Percentiles rank a stretch among this genome's conserved stretches.
phyloP scores from a whole-genome alignment of 192 early-diverging fungal species.

The Entophlyctis luteolus region DNA sequence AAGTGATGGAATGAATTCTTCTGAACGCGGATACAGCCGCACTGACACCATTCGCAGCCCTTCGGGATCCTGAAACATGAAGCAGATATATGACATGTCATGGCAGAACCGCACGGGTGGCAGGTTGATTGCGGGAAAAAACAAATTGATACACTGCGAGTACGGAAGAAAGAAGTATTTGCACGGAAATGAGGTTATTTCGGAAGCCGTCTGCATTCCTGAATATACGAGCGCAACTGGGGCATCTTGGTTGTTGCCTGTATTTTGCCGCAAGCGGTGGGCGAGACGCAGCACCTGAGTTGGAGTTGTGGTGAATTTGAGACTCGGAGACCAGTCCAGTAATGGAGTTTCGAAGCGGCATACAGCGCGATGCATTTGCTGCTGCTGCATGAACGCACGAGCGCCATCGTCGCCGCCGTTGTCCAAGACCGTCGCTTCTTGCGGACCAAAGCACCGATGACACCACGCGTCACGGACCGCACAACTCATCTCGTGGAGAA shows the following conservation, averaged over 20 bases:
- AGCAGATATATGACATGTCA: conserved; percentile 3
- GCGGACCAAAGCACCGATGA: background rate
- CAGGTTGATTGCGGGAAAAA: background rate
- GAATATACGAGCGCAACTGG: conserved; percentile 11
- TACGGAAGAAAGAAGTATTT: conserved; percentile 13
- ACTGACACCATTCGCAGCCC: conserved; percentile 20
- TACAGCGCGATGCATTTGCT: background rate
- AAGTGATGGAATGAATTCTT: background rate
- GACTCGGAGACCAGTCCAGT: background rate
- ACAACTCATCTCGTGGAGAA: background rate
- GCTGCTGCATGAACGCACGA: background rate
- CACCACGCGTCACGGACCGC: background rate
- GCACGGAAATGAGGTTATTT: conserved; percentile 18
- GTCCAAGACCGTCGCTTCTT: background rate
- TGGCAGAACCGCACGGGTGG: background rate
- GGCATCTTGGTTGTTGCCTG: background rate
- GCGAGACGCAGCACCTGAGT: background rate
- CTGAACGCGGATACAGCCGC: background rate
- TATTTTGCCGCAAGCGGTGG: too few relatives aligned
- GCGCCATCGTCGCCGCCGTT: background rate
- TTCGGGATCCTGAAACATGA: conserved; percentile 11
- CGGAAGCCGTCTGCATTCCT: conserved; percentile 5
- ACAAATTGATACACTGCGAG: background rate
- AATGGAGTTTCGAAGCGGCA: background rate
- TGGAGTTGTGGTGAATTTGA: background rate